Evolutionary conservation across 805 yeast species (phyloP).

Genomic region (Lachancea meyersii): DNA sequence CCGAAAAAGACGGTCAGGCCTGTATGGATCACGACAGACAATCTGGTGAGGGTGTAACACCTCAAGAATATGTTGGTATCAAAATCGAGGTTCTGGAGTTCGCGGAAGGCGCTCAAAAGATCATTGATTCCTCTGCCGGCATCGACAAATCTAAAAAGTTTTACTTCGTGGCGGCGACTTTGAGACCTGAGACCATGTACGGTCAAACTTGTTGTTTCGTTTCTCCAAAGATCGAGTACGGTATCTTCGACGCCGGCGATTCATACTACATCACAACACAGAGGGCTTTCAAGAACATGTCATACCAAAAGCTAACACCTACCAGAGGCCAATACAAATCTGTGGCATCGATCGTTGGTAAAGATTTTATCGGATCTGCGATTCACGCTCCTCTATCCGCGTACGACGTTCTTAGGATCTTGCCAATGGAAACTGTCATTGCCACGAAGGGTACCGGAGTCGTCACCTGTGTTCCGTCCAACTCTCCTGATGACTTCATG

Average conservation of each 20-base stretch:
- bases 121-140: constrained; percentile 27
- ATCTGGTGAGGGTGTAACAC: constrained; percentile 93
- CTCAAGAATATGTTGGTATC: constrained; percentile 93
- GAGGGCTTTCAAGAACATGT: constrained; percentile 96
- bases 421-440: constrained; percentile 96
- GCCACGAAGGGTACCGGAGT: constrained; percentile 98
- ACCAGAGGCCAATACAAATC: constrained; percentile 71
- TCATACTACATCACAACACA: constrained; percentile 80
- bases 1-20: constrained; percentile 97
- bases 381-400: constrained; percentile 79
- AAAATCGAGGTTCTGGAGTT: constrained; percentile 69
- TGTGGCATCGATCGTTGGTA: constrained; percentile 57
- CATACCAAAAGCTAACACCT: constrained; percentile 89
- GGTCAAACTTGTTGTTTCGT: constrained; percentile 98
- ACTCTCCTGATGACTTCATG: constrained; percentile 94
- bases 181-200: constrained; percentile 98
- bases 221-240: constrained; percentile 88
- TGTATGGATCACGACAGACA: constrained; percentile 99
- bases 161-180: constrained; percentile 88
- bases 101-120: constrained; percentile 41
- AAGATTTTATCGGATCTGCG: constrained; percentile 73
- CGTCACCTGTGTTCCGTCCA: constrained; percentile 98
- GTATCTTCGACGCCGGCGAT: constrained; percentile 79
- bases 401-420: constrained; percentile 63
- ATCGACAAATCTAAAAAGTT: constrained; percentile 54